Conservation (phyloP, 805 yeast species). For the Candida easanensis region DNA sequence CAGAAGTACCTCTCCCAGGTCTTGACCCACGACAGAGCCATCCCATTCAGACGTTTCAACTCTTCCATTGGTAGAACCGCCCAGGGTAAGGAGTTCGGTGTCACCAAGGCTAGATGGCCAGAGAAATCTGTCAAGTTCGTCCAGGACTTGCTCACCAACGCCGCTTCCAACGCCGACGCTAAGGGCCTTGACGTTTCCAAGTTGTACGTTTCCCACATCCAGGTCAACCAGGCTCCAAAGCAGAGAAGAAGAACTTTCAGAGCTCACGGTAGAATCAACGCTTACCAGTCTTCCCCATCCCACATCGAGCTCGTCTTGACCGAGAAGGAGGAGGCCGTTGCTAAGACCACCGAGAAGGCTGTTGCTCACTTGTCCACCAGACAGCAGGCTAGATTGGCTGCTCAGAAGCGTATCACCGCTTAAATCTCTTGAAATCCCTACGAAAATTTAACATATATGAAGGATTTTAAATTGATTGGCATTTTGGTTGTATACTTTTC, state of each 20-base stretch:
- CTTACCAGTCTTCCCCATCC: constrained; percentile 98
- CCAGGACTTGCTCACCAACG: constrained; percentile 93
- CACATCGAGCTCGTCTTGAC: constrained; percentile 97
- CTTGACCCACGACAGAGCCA: constrained; percentile 97
- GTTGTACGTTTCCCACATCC: constrained; percentile 95
- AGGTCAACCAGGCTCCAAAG: constrained; percentile 99
- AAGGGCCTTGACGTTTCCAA: constrained; percentile 97
- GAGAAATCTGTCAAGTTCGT: constrained; percentile 95
- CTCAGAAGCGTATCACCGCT: constrained; percentile 85
- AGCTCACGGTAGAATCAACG: constrained; percentile 99
- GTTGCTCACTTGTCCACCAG: constrained; percentile 78
- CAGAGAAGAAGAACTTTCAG: constrained; percentile 99
- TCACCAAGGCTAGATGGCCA: constrained; percentile 99
- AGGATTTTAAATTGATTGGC: constrained; percentile 4
- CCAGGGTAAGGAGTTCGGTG: constrained; percentile 99
- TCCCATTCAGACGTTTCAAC: constrained; percentile 98
- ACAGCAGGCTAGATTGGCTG: constrained; percentile 88
- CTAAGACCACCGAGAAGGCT: constrained; percentile 77
- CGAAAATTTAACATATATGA: neutral
- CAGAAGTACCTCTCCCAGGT: constrained; percentile 94
- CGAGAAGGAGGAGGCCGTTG: constrained; percentile 92
- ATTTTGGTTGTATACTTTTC: constrained; percentile 7
- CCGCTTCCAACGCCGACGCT: constrained; percentile 98
- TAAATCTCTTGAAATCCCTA: constrained; percentile 22
- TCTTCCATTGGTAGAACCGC: constrained; percentile 98